Conservation (phyloP, 2,329 filamentous ascomycete genomes). For the Xylariaceae sp. region DNA sequence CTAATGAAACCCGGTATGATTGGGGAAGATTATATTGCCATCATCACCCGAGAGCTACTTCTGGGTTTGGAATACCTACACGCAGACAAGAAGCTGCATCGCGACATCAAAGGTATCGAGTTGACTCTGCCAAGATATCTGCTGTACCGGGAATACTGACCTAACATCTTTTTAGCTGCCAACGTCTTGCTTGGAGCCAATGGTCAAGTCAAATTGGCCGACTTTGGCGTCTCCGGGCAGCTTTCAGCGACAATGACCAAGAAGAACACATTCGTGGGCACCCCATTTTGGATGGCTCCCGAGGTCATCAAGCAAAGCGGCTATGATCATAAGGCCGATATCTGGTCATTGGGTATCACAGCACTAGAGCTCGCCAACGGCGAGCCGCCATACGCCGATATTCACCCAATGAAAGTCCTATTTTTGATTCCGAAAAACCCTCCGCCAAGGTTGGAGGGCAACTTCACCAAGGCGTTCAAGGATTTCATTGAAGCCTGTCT, state of each 20-base stretch:
- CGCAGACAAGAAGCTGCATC: constrained; percentile 89
- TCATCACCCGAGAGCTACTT: constrained; percentile 86
- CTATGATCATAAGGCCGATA: constrained; percentile 96
- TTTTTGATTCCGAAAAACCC: constrained; percentile 96
- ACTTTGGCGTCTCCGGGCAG: constrained; percentile 96
- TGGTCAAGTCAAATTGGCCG: constrained; percentile 93
- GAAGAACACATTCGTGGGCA: constrained; percentile 98
- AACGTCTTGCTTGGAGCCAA: constrained; percentile 86
- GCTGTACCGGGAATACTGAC: not conserved
- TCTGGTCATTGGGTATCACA: constrained; percentile 95
- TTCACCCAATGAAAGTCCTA: constrained; percentile 97
- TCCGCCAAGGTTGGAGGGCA: constrained; percentile 74
- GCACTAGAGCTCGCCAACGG: constrained; percentile 87
- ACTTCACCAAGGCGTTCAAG: constrained; percentile 78
- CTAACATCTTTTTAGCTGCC: constrained; percentile 56
- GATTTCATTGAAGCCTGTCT: constrained; percentile 82
- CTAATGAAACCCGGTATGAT: constrained; percentile 91
- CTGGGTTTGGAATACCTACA: constrained; percentile 91
- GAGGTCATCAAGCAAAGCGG: constrained; percentile 98
- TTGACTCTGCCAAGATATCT: too few species aligned
- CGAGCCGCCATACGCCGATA: constrained; percentile 91
- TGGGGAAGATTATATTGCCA: constrained; percentile 92
- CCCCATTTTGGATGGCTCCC: constrained; percentile 98
- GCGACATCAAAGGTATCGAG: constrained; percentile 81
- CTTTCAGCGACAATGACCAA: constrained; percentile 98